Evolutionary conservation across 2,329 filamentous ascomycete genomes (phyloP), one percentile per base, ranked within the genome.

Genomic region (Stachybotrys chlorohalonatus): DNA sequence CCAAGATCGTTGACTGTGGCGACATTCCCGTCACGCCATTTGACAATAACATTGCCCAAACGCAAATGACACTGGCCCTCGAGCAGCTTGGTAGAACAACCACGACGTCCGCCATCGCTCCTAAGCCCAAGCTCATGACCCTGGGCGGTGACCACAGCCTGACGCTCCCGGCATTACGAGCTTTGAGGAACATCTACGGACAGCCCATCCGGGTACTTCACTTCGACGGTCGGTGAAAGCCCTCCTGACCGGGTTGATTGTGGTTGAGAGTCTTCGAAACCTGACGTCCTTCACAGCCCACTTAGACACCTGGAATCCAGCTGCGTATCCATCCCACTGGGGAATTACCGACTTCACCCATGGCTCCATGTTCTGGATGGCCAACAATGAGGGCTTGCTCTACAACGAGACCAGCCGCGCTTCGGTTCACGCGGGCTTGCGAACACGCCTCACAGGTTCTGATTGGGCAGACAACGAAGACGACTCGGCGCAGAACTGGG

Each of bases 331-430:
- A 0, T 85, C 81, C 15, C 83, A 85, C 54, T 96, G 91, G 91
- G 68, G 68, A 46, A 59, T 62, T n/a, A 69, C 69, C 7, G 66
- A 86, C 61, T 94, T 95, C 74, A 95, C 86, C 65, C 91, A 96
- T 70, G 91, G 92, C 5, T 89, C 83, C 61, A 94, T 95, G 85
- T 95, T 95, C 77, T 93, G 90, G 87, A 81, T 93, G 61, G 91
- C 91, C 6, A 85, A 85, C 51, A 84, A 85, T 32, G 91, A 95
- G 68, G 89, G 89, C 0, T 74, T 96, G 31, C 85, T 95, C 55
- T 78, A 82, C 57, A 92, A 93, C 68, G 59, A 66, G 13, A 86
- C 82, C 0, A 82, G 80, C 8, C 87, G 94, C 74, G 74, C 77
- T 32, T 87, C 82, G 0, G 89, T 94, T 6, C 91, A 96, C 68